phyloP scores from a whole-genome alignment of 768 basidiomycete genomes.

The Ramaria rubella region DNA sequence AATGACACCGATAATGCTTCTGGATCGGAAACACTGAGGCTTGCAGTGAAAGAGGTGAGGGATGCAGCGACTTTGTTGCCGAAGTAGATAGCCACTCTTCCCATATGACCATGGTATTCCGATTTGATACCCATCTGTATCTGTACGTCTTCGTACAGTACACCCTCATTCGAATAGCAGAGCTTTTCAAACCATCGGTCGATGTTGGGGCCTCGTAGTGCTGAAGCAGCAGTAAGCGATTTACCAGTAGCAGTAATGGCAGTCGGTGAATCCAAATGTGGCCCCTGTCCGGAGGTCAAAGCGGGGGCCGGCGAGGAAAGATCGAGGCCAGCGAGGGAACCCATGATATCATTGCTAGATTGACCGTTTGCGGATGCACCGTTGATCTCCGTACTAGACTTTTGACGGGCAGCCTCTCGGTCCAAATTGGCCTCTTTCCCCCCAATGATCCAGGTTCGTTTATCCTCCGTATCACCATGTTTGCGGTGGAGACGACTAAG shows the following conservation, averaged over 20 bases:
- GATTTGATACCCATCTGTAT: constrained; percentile 96
- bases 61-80: constrained; percentile 91
- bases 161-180: constrained; percentile 72
- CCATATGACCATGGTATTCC: constrained; percentile 90
- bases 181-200: constrained; percentile 89
- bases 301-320: constrained; percentile 34
- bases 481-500: constrained; percentile 83
- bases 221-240: constrained; percentile 34
- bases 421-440: constrained; percentile 90
- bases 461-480: constrained; percentile 89
- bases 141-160: constrained; percentile 93
- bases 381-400: constrained; percentile 35
- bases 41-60: constrained; percentile 87
- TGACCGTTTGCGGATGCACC: constrained; percentile 30
- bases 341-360: constrained; percentile 52
- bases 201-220: constrained; percentile 63
- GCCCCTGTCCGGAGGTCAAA: constrained; percentile 20
- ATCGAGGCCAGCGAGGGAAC: constrained; percentile 79
- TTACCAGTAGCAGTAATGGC: not conserved
- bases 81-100: constrained; percentile 89
- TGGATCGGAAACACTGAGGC: constrained; percentile 63
- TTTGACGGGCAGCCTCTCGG: constrained; percentile 48
- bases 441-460: constrained; percentile 91
- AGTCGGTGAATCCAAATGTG: constrained; percentile 4
- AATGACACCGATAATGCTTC: constrained; percentile 78